Evolutionary conservation across 139 green algal genomes (phyloP), one percentile per base, ranked within the genome.

Genomic region (Micractinium conductrix): DNA sequence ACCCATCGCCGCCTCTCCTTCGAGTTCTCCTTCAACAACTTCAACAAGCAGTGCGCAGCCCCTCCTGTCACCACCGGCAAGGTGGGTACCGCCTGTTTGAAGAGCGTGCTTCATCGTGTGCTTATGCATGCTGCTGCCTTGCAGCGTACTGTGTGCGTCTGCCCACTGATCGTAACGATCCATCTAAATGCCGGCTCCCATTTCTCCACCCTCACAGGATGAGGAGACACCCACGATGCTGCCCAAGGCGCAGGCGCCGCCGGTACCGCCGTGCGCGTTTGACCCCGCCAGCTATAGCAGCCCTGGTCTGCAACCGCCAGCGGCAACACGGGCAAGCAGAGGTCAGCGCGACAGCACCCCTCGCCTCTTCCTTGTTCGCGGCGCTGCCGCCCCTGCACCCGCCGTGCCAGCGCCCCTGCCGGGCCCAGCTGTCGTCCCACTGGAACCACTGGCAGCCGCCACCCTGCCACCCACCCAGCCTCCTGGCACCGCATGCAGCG

Each of bases 1-100:
- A n/a, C 37, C 38, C 71, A 53, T 10, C 75, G 75, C 38, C 75
- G 75, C 53, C 53, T 81, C 19, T 71, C 75, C 35, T 81, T 81
- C 55, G 70, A 53, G 7, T 71, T 71, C 55, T 53, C 37, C 22
- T 70, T 70, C 21, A n/a, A n/a, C 30, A n/a, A n/a, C n/a, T 35
- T 40, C 69, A 55, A n/a, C 40, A 33, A 38, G 65, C 65, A n/a
- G n/a, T n/a, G n/a, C n/a, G 9, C 65, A 30, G n/a, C 53, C 24
- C 37, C 12, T 33, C 65, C 35, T 35, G 35, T n/a, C 65, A 72
- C 10, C 14, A 35, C 35, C 33, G n/a, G 10, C 65, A 75, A 74
- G 68, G 68, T 74, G 67, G 6, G 35, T 43, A 30, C 6, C 8
- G 24, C 26, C 26, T 68, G 60, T 68, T 48, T 28, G 19, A 16